Base-by-base conservation (phyloP, 192 early-diverging fungal species). In the Rhizoclosmatium sp. region DNA sequence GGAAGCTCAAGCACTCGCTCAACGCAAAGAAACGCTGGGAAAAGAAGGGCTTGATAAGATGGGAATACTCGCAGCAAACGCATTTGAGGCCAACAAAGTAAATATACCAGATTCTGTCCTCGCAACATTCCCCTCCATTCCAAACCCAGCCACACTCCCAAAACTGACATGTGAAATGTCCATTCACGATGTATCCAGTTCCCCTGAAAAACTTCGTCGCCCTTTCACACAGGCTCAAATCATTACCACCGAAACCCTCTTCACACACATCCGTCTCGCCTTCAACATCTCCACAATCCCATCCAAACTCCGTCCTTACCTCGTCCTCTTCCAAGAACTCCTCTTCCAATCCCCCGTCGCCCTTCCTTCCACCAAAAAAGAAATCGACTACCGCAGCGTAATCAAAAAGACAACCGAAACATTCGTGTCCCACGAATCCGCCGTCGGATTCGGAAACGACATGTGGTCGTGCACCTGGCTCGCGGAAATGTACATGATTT, bases 261-360 rank as follows among this genome's bases (percentile, higher is more conserved):
- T 95, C 71, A 78, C 86, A 0, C 86, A 90, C 47, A 48, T 92
- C 39, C 84, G 87, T 47, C 58, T 96, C 2, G 90, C 64, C 82
- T 71, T 87, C 87, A 46, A 92, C 86, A 62, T 78, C 80, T 44
- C 69, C 56, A 12, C 65, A n/a, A 69, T 96, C 0, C 86, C 91
- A n/a, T 85, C 85, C 19, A 76, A 85, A 19, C 83, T 93, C 41
- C 89, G 91, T 5, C 89, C 91, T 12, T 94, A 90, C 83, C 69
- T 95, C 48, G 88, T 90, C 7, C 83, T 95, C 59, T 93, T 95
- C 84, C 92, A 93, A 59, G 94, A 93, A 62, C 83, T 94, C n/a
- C 48, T 95, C 21, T 91, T 95, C 69, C 83, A 89, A 69, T 73
- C 72, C 19, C 69, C 80, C 16, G 40, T 89, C 41, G 49, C 44